phyloP scores from a whole-genome alignment of 148 eudicot species.

The Chenopodium berlandieri region DNA sequence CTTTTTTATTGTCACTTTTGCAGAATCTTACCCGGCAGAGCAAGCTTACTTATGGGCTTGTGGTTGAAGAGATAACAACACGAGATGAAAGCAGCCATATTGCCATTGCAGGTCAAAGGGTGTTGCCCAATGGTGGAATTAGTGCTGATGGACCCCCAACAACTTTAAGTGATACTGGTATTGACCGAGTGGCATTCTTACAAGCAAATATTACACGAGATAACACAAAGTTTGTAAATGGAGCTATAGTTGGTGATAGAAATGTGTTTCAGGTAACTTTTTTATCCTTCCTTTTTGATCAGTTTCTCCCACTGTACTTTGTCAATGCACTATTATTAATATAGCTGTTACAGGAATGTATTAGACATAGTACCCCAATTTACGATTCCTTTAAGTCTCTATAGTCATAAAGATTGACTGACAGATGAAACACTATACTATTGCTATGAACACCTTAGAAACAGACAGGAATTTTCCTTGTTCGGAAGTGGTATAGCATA shows the following conservation, averaged over 20 bases:
- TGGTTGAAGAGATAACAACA: conserved; percentile 88
- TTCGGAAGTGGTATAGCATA: neutral
- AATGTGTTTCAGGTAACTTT: conserved; percentile 85
- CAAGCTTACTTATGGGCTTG: conserved; percentile 94
- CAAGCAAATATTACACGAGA: conserved; percentile 96
- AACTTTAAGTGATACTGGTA: conserved; percentile 91
- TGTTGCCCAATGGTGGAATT: conserved; percentile 87
- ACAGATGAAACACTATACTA: neutral
- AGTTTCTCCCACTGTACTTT: neutral
- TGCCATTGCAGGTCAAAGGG: conserved; percentile 77
- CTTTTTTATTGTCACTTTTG: conserved; percentile 8
- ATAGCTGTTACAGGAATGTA: neutral
- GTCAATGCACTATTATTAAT: neutral
- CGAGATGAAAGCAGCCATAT: conserved; percentile 88
- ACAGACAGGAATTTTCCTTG: neutral
- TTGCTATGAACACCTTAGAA: neutral
- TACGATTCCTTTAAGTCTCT: no score
- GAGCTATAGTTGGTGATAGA: conserved; percentile 92
- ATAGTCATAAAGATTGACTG: neutral
- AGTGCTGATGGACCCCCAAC: conserved; percentile 99
- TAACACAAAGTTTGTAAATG: conserved; percentile 92
- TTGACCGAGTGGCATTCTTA: conserved; percentile 83
- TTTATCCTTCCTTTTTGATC: conserved; percentile 2
- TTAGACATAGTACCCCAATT: neutral
- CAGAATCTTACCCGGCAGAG: conserved; percentile 91